These are phyloP conservation scores for Tephrocybe sp. DNA, from an alignment of 768 basidiomycete genomes.

Conservation along the genomic window DNA sequence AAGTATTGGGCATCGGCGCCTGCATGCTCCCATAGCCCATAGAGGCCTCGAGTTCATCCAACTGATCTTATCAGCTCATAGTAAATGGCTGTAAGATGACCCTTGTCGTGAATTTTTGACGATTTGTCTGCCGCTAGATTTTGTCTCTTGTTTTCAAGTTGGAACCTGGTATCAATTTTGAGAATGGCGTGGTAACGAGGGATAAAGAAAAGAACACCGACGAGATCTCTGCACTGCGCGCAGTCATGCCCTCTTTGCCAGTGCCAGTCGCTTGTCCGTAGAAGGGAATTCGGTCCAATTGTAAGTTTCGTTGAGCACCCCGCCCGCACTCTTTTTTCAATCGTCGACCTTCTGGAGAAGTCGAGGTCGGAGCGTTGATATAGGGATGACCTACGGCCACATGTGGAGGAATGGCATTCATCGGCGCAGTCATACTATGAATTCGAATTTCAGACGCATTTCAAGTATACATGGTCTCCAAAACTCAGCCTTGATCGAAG, in stretches of 20 bases:
- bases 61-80: slow-evolving; percentile 34
- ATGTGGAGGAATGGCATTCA: slow-evolving; percentile 39
- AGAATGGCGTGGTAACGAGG: slow-evolving; percentile 13
- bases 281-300: slow-evolving; percentile 82
- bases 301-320: slow-evolving; percentile 79
- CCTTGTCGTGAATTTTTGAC: slow-evolving; percentile 51
- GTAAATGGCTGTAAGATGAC: slow-evolving; percentile 47
- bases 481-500: no score
- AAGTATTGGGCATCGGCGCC: slow-evolving; percentile 33
- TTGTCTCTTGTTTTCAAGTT: slow-evolving; percentile 84
- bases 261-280: slow-evolving; percentile 76
- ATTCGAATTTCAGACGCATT: no score
- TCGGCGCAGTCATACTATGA: slow-evolving; percentile 32
- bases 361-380: slow-evolving; percentile 51
- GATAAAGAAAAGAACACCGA: slow-evolving; percentile 28
- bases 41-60: slow-evolving; percentile 38
- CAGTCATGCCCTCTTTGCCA: slow-evolving; percentile 82
- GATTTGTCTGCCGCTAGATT: slow-evolving; percentile 75
- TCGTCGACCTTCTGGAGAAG: slow-evolving; percentile 55
- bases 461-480: no score
- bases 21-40: slow-evolving; percentile 33
- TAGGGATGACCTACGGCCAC: slow-evolving; percentile 36
- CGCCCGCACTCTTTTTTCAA: slow-evolving; percentile 89
- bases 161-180: slow-evolving; percentile 58
- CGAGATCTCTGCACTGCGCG: slow-evolving; percentile 87